Base-by-base conservation (phyloP, 1,139 yeast genomes). In the Schwanniomyces etchellsii region DNA sequence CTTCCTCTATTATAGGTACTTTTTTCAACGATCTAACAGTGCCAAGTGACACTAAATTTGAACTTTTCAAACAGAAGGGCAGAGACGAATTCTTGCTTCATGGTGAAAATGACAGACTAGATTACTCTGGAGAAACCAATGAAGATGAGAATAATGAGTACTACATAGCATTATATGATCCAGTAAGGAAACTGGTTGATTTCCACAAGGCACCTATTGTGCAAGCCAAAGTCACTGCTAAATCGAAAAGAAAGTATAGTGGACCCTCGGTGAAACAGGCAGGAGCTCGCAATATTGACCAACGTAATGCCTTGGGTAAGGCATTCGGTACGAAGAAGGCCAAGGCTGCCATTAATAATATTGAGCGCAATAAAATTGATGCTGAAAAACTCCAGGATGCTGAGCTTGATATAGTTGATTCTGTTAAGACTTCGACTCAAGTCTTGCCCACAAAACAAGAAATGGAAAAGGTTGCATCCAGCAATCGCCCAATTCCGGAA, bases 261-360 rank as follows among this genome's bases (percentile, higher is more conserved):
- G 83, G 88, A 3, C 93, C 91, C 20, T 59, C 66, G 16, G 66
- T 83, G 36, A 76, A 70, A 55, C 77, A 71, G 45, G 56, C 60
- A 21, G 77, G 79, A 37, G 64, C 69, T 10, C 69, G 77, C 47
- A 60, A 65, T 43, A 57, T 67, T 25, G 64, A 66, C 10, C 85
- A 83, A 58, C 73, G 95, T 53, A 83, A 74, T 40, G 84, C 85
- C 3, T 70, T 91, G 48, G 98, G 98, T 50, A 91, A 86, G 57
- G 93, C 94, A 2, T 91, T 91, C 45, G 99, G 99, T 71, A 89
- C 98, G 38, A 86, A 85, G 61, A 89, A 81, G 60, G 96, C 97
- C 38, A 89, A 86, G 62, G 82, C 85, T 48, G 95, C 95, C 23
- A 84, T 93, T 50, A 66, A 75, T 31, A 89, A 81, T 52, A 58